These are phyloP conservation scores for Arabidopsis lyrata DNA, from an alignment of 441 rosid species.

Conservation along the genomic window DNA sequence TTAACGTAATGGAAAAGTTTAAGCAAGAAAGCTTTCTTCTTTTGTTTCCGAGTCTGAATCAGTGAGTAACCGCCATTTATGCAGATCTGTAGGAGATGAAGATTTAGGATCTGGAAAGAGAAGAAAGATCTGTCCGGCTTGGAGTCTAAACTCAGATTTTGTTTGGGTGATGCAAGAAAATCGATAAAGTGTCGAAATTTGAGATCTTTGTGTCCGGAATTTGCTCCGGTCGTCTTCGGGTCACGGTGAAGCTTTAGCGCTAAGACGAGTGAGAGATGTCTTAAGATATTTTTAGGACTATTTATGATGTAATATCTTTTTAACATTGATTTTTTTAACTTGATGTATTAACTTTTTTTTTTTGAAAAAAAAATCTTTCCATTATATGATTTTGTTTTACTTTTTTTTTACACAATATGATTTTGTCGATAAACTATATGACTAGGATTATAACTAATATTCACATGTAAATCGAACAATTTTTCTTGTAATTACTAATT, in stretches of 20 bases:
- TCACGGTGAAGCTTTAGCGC: conserved; percentile 26
- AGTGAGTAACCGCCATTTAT: conserved; percentile 41
- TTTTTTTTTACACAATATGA: no score
- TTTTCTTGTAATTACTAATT: no score
- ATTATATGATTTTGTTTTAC: no score
- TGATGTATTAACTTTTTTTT: not conserved
- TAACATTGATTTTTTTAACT: not conserved
- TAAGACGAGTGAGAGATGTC: conserved; percentile 8
- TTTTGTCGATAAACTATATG: no score
- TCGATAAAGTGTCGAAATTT: not conserved
- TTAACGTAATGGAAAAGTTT: not conserved
- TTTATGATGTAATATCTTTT: not conserved
- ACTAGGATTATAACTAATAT: no score
- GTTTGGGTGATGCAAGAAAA: not conserved
- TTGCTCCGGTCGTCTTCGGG: conserved; percentile 37
- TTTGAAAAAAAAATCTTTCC: not conserved
- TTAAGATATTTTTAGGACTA: not conserved
- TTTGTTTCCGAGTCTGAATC: conserved; percentile 8
- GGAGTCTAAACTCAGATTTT: conserved; percentile 12
- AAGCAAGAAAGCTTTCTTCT: conserved; percentile 12
- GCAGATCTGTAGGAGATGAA: conserved; percentile 38
- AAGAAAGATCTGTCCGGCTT: conserved; percentile 14
- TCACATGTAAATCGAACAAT: no score
- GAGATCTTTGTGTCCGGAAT: conserved; percentile 12
- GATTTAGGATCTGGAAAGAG: conserved; percentile 31